Evolutionary conservation across 2,329 filamentous ascomycete species (phyloP).

Genomic region (Penicillium sp.): DNA sequence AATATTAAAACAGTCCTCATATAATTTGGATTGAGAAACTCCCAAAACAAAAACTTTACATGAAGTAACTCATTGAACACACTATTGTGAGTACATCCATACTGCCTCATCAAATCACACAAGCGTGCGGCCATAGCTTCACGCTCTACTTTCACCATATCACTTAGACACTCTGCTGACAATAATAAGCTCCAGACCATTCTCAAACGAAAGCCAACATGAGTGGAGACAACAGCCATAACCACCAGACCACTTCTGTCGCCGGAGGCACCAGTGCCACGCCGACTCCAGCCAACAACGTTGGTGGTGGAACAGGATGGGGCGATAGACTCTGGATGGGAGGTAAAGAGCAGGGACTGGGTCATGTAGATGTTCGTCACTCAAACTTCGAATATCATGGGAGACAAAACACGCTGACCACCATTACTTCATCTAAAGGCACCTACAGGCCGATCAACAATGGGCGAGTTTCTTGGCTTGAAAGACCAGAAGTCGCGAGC

Average conservation of each 20-base stretch:
- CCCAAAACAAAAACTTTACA: no score
- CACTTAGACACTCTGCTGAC: no score
- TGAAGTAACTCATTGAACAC: no score
- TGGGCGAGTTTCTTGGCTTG: conserved; percentile 30
- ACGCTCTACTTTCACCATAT: no score
- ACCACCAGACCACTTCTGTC: conserved; percentile 17
- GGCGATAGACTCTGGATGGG: conserved; percentile 28
- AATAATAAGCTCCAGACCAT: no score
- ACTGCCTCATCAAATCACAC: no score
- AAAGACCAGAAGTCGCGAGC: conserved; percentile 30
- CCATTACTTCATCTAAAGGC: conserved; percentile 12
- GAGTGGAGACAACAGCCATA: conserved; percentile 3
- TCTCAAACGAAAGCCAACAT: neutral
- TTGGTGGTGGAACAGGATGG: conserved; percentile 22
- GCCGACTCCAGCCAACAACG: conserved; percentile 34
- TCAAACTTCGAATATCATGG: neutral
- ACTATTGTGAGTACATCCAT: no score
- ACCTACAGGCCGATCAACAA: conserved; percentile 24
- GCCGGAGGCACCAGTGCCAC: conserved; percentile 25
- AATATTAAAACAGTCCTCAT: no score
- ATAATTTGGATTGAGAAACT: no score
- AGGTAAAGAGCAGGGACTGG: conserved; percentile 21
- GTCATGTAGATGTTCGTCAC: conserved; percentile 27
- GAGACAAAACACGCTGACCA: neutral
- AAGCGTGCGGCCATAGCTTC: no score